These are phyloP conservation scores for Colletotrichum horii DNA, from an alignment of 2,329 filamentous ascomycete genomes.

Conservation along the genomic window DNA sequence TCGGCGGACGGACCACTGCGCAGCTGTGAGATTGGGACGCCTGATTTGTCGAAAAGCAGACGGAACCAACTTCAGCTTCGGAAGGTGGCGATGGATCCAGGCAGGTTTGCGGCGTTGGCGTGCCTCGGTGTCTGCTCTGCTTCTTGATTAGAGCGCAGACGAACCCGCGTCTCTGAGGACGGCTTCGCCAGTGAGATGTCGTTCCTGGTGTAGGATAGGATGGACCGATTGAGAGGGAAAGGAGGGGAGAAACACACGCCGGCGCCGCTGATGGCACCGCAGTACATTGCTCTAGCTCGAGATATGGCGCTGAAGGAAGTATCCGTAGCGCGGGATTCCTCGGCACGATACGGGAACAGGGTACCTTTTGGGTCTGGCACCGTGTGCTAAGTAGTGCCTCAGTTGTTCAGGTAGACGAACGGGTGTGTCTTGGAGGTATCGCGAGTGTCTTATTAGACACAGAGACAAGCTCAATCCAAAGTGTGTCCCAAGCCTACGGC, in stretches of 20 bases:
- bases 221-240: constrained; percentile 1
- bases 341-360: background rate
- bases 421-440: constrained; percentile 10
- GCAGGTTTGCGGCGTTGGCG: background rate
- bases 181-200: background rate
- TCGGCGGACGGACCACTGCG: background rate
- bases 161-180: background rate
- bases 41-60: constrained; percentile 4
- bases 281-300: background rate
- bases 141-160: background rate
- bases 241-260: background rate
- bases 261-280: background rate
- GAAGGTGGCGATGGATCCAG: constrained; percentile 2
- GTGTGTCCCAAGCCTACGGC: background rate
- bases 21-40: background rate
- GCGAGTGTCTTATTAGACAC: background rate
- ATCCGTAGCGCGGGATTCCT: background rate
- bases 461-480: constrained; percentile 1
- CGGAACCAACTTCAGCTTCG: background rate
- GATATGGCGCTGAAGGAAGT: background rate
- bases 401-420: background rate
- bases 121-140: background rate
- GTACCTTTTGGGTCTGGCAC: background rate
- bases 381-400: background rate
- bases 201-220: background rate